Base-by-base conservation (phyloP, 2,329 filamentous ascomycete species). In the Fusarium illudens region DNA sequence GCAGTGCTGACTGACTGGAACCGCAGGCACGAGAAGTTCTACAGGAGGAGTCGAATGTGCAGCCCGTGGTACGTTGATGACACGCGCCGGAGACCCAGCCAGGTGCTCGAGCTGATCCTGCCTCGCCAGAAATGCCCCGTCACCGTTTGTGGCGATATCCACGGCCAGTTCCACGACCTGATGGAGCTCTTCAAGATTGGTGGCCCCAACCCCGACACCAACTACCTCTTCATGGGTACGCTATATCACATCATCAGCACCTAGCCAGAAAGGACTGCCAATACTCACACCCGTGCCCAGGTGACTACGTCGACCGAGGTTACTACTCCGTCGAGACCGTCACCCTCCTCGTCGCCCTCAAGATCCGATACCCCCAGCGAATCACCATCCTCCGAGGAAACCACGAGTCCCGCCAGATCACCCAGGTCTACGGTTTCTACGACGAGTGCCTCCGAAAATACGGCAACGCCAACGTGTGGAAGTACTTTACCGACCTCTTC, bases 171-270 rank as follows among this genome's bases (percentile, higher is more conserved):
- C 80, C 95, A 98, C 81, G 96, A 99, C 78, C 83, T 99, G 80
- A 98, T 99, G 94, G 96, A 99, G 84, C 89, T 99, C 56, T 99
- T 99, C 88, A 96, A 97, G 84, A 98, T 99, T 80, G 96, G 96
- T 73, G 96, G 96, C 57, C 94, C 94, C 64, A 97, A 97, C 79
- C 96, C 96, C 71, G 96, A 99, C 81, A 98, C 96, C 78, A 98
- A 98, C 85, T 98, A 98, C 82, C 90, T 98, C 71, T 98, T 98
- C 84, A 98, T 99, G 94, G 94, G 93, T 96, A 83, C 77, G 89
- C 62, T n/a, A n/a, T n/a, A 54, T 49, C 44, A 27, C 48, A 22
- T n/a, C 30, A 46, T 12, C 17, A 48, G 30, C 13, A 29, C 27
- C 12, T 48, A 39, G n/a, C n/a, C n/a, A 34, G n/a, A n/a, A n/a